phyloP scores from a whole-genome alignment of 331 rosid species.

The Saraca asoca region DNA sequence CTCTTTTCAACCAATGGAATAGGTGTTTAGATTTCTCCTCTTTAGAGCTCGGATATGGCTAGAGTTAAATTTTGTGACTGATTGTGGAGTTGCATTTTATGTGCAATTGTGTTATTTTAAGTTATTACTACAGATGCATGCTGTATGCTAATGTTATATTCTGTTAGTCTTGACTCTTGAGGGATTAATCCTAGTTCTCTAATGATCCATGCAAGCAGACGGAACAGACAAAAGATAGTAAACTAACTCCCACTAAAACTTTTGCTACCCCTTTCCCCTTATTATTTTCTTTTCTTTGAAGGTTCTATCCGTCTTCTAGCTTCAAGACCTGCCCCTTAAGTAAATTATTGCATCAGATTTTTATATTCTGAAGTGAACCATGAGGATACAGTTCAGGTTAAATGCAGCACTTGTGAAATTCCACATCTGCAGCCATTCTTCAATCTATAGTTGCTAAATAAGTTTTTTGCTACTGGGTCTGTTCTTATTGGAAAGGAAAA shows the following conservation, averaged over 20 bases:
- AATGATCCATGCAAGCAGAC: conserved; percentile 20
- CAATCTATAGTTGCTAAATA: conserved; percentile 39
- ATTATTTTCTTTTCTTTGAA: conserved; percentile 21
- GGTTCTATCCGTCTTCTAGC: conserved; percentile 19
- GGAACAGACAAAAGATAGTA: neutral
- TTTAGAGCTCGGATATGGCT: no score
- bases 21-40: no score
- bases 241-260: neutral
- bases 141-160: no score
- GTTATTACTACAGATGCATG: neutral
- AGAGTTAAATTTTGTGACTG: no score
- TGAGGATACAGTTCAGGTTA: conserved; percentile 19
- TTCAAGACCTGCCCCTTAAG: conserved; percentile 27
- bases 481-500: conserved; percentile 59
- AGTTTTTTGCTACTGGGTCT: conserved; percentile 44
- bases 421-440: conserved; percentile 36
- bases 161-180: neutral
- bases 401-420: conserved; percentile 29
- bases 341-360: conserved; percentile 6
- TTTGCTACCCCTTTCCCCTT: conserved; percentile 6
- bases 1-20: no score
- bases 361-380: conserved; percentile 5
- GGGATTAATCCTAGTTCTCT: conserved; percentile 2
- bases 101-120: no score
- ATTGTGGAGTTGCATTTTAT: neutral